Percentiles rank a stretch among this genome's conserved stretches.
Conservation (phyloP, 2,329 filamentous ascomycete genomes). For the Colletotrichum sp. region DNA sequence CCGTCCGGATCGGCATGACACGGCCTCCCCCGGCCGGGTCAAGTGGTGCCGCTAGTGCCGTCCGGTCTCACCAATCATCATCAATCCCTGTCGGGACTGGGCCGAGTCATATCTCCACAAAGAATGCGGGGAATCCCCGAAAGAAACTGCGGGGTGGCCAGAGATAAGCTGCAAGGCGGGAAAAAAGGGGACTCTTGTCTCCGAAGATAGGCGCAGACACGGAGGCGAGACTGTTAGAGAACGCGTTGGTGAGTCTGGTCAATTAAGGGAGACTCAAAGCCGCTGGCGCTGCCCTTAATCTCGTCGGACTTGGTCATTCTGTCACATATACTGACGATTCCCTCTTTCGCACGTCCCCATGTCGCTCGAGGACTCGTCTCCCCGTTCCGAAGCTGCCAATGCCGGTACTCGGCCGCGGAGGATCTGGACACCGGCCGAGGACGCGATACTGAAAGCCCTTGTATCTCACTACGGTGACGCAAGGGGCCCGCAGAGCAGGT, state of each 20-base stretch:
- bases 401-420: constrained; percentile 18
- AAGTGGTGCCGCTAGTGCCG: not conserved
- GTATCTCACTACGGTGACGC: constrained; percentile 31
- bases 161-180: not conserved
- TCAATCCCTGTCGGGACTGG: not conserved
- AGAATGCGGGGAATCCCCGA: not conserved
- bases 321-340: not conserved
- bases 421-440: constrained; percentile 29
- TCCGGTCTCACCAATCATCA: not conserved
- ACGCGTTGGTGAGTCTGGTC: not conserved
- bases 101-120: not conserved
- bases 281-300: not conserved
- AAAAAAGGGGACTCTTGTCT: not conserved
- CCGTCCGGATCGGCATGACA: not conserved
- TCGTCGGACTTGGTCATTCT: accelerated
- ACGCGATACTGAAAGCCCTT: constrained; percentile 28
- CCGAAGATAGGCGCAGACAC: not conserved
- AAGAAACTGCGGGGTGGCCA: not conserved
- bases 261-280: not conserved
- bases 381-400: not conserved
- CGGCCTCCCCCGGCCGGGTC: not conserved
- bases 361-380: not conserved
- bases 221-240: not conserved
- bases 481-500: constrained; percentile 28
- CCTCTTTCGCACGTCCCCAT: not conserved